phyloP scores from a whole-genome alignment of 441 rosid species.

The Aquilaria agallochum region DNA sequence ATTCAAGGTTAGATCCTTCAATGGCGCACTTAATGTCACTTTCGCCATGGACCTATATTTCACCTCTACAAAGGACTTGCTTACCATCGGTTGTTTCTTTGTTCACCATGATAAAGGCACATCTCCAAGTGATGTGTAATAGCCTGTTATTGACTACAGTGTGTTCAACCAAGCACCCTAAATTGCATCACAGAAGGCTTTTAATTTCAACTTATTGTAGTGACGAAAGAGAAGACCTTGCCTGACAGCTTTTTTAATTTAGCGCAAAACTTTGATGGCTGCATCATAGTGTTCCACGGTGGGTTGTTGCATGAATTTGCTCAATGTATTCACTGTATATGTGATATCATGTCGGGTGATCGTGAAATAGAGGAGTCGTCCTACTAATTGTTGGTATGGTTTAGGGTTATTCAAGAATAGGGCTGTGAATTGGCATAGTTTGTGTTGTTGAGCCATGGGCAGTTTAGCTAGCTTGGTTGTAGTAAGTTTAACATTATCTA shows the following conservation, averaged over 20 bases:
- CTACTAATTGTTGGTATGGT: not conserved
- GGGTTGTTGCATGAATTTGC: no score
- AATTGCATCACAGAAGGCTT: not conserved
- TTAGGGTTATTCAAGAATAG: not conserved
- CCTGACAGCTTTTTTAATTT: no score
- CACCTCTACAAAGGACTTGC: not conserved
- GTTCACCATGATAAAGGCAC: not conserved
- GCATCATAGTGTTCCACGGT: no score
- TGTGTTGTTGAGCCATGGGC: no score
- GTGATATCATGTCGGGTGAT: no score
- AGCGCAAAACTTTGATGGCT: not conserved
- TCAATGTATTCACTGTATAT: no score
- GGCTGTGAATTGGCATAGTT: no score
- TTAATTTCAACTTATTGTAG: no score
- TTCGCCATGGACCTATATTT: not conserved
- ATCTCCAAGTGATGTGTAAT: not conserved
- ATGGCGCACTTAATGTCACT: not conserved
- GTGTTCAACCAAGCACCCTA: not conserved
- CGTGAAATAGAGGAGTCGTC: not conserved
- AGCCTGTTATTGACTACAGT: not conserved
- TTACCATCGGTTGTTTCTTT: not conserved
- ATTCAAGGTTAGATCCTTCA: no score
- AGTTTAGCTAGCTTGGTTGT: no score
- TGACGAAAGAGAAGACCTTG: no score
- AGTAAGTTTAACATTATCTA: no score